These are phyloP conservation scores for Saccharomyces kudriavzevii DNA, from an alignment of 805 yeast species.

Conservation along the genomic window DNA sequence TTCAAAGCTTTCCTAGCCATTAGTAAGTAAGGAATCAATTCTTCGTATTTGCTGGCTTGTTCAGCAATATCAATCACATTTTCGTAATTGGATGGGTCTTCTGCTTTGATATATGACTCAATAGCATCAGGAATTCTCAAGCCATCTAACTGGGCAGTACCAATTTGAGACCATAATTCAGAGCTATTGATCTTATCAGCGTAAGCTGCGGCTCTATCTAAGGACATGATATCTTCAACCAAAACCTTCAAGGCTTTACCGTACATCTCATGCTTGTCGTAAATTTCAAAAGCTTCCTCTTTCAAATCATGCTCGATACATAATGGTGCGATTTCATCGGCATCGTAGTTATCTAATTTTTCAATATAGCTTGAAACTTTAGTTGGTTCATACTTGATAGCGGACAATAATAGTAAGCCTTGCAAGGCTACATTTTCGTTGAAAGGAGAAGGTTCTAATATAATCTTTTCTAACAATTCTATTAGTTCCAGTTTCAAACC, in stretches of 20 bases:
- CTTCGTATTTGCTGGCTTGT: slow-evolving; percentile 94
- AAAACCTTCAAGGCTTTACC: slow-evolving; percentile 79
- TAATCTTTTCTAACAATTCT: slow-evolving; percentile 90
- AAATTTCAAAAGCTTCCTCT: slow-evolving; percentile 93
- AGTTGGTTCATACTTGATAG: slow-evolving; percentile 87
- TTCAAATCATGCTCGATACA: slow-evolving; percentile 80
- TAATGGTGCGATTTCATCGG: slow-evolving; percentile 86
- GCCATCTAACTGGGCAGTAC: slow-evolving; percentile 93
- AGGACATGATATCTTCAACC: slow-evolving; percentile 86
- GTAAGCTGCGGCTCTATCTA: slow-evolving; percentile 88
- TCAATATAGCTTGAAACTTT: slow-evolving; percentile 80
- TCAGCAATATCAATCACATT: slow-evolving; percentile 92
- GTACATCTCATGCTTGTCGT: slow-evolving; percentile 72
- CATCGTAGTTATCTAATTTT: slow-evolving; percentile 83
- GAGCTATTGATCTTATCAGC: slow-evolving; percentile 84
- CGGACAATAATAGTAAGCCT: slow-evolving; percentile 86
- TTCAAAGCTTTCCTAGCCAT: slow-evolving; percentile 90
- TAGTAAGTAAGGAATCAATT: slow-evolving; percentile 71
- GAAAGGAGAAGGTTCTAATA: slow-evolving; percentile 94
- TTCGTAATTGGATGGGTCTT: slow-evolving; percentile 81
- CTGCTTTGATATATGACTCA: slow-evolving; percentile 82
- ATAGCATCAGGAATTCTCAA: slow-evolving; percentile 87
- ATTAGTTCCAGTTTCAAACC: slow-evolving; percentile 88
- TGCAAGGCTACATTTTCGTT: slow-evolving; percentile 91
- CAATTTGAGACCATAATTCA: slow-evolving; percentile 89